Conservation (phyloP, 2,329 filamentous ascomycete species). For the Penicillium sp. region DNA sequence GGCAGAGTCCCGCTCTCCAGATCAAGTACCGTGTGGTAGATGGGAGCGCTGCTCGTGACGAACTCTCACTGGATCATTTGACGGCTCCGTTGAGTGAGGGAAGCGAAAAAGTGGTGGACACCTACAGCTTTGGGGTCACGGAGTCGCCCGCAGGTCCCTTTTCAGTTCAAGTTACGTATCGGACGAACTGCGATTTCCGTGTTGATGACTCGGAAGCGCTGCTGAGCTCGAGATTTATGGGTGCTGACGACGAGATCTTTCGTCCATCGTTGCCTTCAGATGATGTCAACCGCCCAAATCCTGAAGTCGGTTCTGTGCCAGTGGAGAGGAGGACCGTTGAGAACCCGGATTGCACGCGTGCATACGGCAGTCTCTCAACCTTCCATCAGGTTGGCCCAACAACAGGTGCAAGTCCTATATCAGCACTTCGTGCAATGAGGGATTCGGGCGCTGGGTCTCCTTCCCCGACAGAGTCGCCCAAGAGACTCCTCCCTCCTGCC, state of each 20-base stretch:
- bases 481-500: constrained; percentile 46
- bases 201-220: constrained; percentile 89
- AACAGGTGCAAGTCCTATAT: constrained; percentile 80
- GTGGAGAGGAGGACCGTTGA: constrained; percentile 54
- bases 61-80: constrained; percentile 65
- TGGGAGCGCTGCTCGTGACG: constrained; percentile 52
- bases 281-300: constrained; percentile 33
- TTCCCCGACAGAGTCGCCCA: constrained; percentile 53
- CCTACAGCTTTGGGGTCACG: constrained; percentile 77
- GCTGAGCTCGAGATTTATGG: constrained; percentile 90
- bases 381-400: constrained; percentile 76
- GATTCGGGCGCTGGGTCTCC: constrained; percentile 50
- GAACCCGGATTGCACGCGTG: constrained; percentile 66
- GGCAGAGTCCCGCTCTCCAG: constrained; percentile 62
- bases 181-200: constrained; percentile 84
- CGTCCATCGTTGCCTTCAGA: constrained; percentile 70
- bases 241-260: constrained; percentile 83
- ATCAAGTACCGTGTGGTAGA: constrained; percentile 78
- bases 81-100: constrained; percentile 68
- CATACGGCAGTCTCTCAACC: constrained; percentile 86
- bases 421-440: constrained; percentile 71
- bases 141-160: constrained; percentile 85
- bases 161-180: constrained; percentile 77
- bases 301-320: constrained; percentile 74
- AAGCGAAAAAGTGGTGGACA: constrained; percentile 64